Percentiles rank a stretch among this genome's conserved stretches.
phyloP scores from a whole-genome alignment of 805 yeast species.

The Nakazawaea molendinolei region DNA sequence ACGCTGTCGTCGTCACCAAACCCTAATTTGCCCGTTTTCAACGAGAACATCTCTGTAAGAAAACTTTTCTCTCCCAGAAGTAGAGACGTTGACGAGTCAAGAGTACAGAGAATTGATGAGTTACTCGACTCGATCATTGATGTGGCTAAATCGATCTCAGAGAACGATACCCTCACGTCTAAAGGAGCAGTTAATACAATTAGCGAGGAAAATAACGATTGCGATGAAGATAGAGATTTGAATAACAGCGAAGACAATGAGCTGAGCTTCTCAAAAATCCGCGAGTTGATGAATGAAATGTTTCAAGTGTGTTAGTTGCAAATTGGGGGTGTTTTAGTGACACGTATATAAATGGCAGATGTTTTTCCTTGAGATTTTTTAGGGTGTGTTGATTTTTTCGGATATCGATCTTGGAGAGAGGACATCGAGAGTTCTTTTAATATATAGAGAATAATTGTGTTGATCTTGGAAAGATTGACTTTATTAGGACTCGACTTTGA shows the following conservation, averaged over 20 bases:
- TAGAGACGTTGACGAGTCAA: not conserved
- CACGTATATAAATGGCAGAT: not conserved
- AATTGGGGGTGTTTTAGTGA: not conserved
- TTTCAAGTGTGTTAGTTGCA: not conserved
- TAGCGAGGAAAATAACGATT: too few species aligned
- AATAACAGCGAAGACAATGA: not conserved
- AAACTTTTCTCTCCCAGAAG: conserved; percentile 9
- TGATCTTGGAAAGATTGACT: too few species aligned
- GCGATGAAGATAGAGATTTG: not conserved
- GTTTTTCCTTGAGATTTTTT: too few species aligned
- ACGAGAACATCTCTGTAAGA: conserved; percentile 3
- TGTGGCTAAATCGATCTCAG: conserved; percentile 6
- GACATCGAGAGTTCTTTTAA: too few species aligned
- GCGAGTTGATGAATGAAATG: not conserved
- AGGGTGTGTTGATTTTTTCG: too few species aligned
- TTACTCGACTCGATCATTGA: conserved; percentile 5
- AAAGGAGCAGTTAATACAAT: too few species aligned
- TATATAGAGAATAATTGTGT: too few species aligned
- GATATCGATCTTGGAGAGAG: too few species aligned
- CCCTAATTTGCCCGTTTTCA: not conserved
- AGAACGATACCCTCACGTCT: too few species aligned
- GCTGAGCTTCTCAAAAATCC: not conserved
- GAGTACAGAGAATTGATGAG: conserved; percentile 3
- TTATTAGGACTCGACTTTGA: too few species aligned
- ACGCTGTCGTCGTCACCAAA: conserved; percentile 1